Evolutionary conservation across 2,329 filamentous ascomycete genomes (phyloP).

Genomic region (Cadophora gregata): DNA sequence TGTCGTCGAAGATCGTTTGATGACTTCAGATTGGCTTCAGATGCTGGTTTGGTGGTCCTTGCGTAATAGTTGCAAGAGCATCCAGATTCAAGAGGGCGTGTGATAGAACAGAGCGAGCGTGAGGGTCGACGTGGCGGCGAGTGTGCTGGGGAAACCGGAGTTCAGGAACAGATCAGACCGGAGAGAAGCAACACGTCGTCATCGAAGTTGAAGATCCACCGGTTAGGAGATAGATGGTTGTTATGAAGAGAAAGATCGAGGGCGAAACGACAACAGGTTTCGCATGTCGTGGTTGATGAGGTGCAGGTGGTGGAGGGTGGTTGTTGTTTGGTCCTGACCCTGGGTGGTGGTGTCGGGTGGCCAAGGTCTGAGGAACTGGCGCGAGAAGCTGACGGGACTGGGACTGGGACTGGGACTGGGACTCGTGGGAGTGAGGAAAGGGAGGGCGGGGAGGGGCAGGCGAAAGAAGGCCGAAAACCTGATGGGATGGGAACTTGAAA

Average conservation of each 20-base stretch:
- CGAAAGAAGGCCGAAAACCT: neutral
- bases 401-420: too few relatives aligned
- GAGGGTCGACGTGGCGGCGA: conserved; percentile 13
- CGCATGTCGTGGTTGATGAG: neutral
- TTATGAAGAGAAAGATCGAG: conserved; percentile 7
- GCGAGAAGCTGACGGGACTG: neutral
- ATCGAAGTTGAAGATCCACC: neutral
- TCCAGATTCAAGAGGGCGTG: neutral
- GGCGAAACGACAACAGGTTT: conserved; percentile 6
- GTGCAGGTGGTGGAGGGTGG: neutral
- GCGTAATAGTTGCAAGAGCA: neutral
- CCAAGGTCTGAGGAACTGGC: neutral
- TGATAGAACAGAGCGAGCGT: conserved; percentile 2
- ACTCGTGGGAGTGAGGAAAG: neutral
- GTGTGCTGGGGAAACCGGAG: neutral
- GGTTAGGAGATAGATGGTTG: conserved; percentile 1
- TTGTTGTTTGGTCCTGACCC: neutral
- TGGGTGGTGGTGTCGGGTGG: neutral
- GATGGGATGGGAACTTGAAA: too few relatives aligned
- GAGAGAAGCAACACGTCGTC: neutral
- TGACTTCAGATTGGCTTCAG: neutral
- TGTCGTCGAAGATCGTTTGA: neutral
- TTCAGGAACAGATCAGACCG: neutral
- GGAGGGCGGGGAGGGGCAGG: neutral
- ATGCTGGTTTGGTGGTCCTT: neutral